Conservation (phyloP, 345 rosid species). For the Murraya koenigii region DNA sequence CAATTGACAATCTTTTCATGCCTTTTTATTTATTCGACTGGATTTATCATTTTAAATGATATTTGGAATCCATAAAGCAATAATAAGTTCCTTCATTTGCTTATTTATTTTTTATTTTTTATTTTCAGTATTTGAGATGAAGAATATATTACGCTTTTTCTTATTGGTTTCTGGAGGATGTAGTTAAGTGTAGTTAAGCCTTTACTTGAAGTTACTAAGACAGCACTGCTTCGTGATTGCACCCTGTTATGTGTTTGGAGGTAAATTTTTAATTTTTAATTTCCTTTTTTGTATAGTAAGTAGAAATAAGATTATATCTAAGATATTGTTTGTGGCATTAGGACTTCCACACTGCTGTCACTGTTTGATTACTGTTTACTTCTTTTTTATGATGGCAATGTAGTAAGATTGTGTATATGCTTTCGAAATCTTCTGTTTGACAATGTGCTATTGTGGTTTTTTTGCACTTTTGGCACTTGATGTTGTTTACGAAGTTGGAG, state of each 20-base stretch:
- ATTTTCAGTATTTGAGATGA: background rate
- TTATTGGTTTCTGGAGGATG: slow-evolving; percentile 62
- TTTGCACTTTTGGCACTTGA: background rate
- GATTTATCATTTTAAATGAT: background rate
- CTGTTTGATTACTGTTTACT: background rate
- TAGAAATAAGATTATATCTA: background rate
- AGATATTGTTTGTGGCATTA: background rate
- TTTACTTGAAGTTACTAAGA: slow-evolving; percentile 75
- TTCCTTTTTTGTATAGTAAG: no score
- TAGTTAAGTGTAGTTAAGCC: slow-evolving; percentile 76
- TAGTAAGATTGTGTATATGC: background rate
- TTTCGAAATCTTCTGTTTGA: background rate
- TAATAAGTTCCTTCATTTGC: background rate
- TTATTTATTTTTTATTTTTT: background rate
- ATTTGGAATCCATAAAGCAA: background rate
- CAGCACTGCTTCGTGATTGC: slow-evolving; percentile 81
- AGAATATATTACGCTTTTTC: slow-evolving; percentile 3
- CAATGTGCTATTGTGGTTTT: background rate
- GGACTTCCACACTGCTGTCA: background rate
- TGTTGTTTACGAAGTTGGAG: background rate
- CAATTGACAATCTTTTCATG: background rate
- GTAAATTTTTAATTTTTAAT: slow-evolving; percentile 22
- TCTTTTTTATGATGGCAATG: background rate
- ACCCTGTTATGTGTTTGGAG: slow-evolving; percentile 87
- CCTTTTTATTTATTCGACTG: background rate